Base-by-base conservation (phyloP, 2,329 filamentous ascomycete genomes). In the Colletotrichum agaves region DNA sequence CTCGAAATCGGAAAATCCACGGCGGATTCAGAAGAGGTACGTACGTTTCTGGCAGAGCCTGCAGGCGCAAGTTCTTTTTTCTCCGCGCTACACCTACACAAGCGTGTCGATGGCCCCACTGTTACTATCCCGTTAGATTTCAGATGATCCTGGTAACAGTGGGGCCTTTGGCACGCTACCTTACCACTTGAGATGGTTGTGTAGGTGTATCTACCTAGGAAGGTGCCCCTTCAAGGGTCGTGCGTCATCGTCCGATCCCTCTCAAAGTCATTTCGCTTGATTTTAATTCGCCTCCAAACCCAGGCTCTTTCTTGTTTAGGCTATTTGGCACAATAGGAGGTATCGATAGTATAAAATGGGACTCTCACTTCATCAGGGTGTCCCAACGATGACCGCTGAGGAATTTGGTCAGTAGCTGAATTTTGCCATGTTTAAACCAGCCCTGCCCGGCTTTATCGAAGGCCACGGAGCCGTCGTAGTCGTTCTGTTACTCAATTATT, bases 401-500 rank as follows among this genome's bases (percentile, higher is more conserved):
- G 13, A 13, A 7, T 37, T 11, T 47, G 63, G 21, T 37, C 41
- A 61, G 57, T 37, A 19, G 50, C 17, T 43, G 27, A 27, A 35
- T 50, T 12, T 46, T 59, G 15, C 39, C 39, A 60, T 50, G 44
- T 63, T 52, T 35, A 67, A 52, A 56, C 65, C 47, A 19, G 65
- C 61, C 61, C 43, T 56, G 65, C 61, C 61, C 23, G 65, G 53
- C 61, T 56, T 59, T 41, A 17, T 21, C 31, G 17, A 49, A 27
- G 61, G 65, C 64, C 65, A 68, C 55, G 65, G 39, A 41, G 61
- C 61, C 43, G 46, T 17, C 27, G 47, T 49, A 31, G 61, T 52
- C 61, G 61, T 56, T 49, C 41, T 68, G 53, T 71, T 71, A 71
- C 69, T 71, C 67, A 71, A 71, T 61, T 50, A 71, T 71, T 71